Conservation (phyloP, 148 eudicot species). For the Beta vulgaris region DNA sequence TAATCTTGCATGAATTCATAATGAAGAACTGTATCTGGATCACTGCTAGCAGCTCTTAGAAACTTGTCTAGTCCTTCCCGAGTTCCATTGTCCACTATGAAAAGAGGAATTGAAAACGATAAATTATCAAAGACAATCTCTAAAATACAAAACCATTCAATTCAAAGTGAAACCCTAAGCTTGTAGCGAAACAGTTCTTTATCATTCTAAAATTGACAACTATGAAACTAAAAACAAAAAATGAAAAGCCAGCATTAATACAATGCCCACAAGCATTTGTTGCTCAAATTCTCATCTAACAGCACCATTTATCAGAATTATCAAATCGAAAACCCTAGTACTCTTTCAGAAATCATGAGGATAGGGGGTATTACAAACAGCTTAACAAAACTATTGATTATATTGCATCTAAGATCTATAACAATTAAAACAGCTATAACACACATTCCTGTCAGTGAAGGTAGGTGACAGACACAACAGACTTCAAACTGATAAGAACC, state of each 20-base stretch:
- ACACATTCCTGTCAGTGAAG: background rate
- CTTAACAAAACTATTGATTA: too few relatives aligned
- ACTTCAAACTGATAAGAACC: background rate
- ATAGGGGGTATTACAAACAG: too few relatives aligned
- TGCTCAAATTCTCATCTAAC: background rate
- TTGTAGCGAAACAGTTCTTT: background rate
- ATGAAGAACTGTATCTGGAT: constrained; percentile 97
- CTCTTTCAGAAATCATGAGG: background rate
- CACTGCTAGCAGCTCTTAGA: constrained; percentile 89
- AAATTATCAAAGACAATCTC: background rate
- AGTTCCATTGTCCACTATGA: constrained; percentile 90
- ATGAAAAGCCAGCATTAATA: constrained; percentile 4
- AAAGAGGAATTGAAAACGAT: constrained; percentile 6
- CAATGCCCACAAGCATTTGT: background rate
- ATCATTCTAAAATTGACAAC: background rate
- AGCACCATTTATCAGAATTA: too few relatives aligned
- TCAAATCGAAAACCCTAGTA: background rate
- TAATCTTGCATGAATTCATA: constrained; percentile 99
- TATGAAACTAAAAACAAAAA: background rate
- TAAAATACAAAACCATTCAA: background rate
- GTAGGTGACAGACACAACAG: background rate
- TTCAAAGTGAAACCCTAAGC: background rate
- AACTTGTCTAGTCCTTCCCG: constrained; percentile 95
- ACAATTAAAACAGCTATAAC: background rate
- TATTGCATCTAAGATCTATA: background rate